These are phyloP conservation scores for Pogostemon cablin DNA, from an alignment of 257 asterid genomes.

Conservation along the genomic window DNA sequence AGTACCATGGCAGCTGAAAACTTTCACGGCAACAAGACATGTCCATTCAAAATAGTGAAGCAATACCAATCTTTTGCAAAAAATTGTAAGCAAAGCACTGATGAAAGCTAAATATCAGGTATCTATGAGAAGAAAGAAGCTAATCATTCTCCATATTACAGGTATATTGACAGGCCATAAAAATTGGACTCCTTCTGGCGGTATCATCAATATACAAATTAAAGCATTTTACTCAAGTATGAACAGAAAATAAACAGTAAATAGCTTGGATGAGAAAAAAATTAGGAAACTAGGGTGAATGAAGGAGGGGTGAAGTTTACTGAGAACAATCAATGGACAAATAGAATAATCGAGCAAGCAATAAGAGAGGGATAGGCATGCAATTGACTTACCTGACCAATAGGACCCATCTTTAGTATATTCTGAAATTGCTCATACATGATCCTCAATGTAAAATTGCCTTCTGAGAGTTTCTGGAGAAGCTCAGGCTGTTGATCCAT, in stretches of 20 bases:
- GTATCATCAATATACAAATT: constrained; percentile 5
- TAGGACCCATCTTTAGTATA: constrained; percentile 92
- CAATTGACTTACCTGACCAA: constrained; percentile 75
- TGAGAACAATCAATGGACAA: constrained; percentile 16
- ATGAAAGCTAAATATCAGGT: not conserved
- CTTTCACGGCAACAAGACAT: not conserved
- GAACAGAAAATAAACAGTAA: not conserved
- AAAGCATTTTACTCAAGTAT: constrained; percentile 12
- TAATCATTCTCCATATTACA: constrained; percentile 1
- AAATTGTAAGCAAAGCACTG: not conserved
- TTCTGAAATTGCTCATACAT: constrained; percentile 95
- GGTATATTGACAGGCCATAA: not conserved
- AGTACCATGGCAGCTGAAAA: not conserved
- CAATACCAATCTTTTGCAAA: not conserved
- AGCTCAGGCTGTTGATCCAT: constrained; percentile 99
- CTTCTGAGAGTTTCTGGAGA: constrained; percentile 94
- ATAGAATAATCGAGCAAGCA: constrained; percentile 1
- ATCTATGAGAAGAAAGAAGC: constrained; percentile 2
- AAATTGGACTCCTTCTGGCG: not conserved
- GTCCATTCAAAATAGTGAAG: constrained; percentile 8
- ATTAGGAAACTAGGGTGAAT: not conserved
- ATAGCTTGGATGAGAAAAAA: constrained; percentile 6
- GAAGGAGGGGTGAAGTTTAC: not conserved
- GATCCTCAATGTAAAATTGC: constrained; percentile 83
- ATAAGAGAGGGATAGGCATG: not conserved